phyloP scores from a whole-genome alignment of 495 filamentous ascomycete species.

The Neohortaea acidophila region DNA sequence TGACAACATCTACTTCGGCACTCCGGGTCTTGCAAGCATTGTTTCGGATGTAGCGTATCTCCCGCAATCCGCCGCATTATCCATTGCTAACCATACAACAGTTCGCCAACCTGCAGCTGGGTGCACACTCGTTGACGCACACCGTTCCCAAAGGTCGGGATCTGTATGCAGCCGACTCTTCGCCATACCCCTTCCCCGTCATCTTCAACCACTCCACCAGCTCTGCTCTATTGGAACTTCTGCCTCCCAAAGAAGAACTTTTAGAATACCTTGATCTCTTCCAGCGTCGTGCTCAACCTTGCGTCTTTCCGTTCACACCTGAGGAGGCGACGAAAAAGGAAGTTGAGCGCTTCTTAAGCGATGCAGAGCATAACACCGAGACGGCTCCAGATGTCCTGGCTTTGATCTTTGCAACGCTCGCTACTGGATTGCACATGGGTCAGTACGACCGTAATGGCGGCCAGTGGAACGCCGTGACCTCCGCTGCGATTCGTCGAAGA shows the following conservation, averaged over 20 bases:
- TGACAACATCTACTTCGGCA: constrained; percentile 32
- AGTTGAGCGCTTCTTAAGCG: constrained; percentile 29
- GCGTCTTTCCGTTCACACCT: constrained; percentile 32
- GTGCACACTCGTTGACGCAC: constrained; percentile 23
- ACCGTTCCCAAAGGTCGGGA: constrained; percentile 27
- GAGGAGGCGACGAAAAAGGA: constrained; percentile 29
- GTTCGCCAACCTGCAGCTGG: constrained; percentile 28
- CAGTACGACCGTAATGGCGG: constrained; percentile 30
- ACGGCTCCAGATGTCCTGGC: constrained; percentile 33
- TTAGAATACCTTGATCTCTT: constrained; percentile 29
- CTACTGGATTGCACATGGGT: constrained; percentile 31
- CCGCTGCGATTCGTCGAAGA: too few species aligned
- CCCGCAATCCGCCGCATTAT: background rate
- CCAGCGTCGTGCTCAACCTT: constrained; percentile 28
- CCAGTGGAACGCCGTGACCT: constrained; percentile 28
- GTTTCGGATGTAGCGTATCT: constrained; percentile 27
- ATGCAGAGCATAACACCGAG: constrained; percentile 28
- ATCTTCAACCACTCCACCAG: constrained; percentile 2
- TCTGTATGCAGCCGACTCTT: constrained; percentile 25
- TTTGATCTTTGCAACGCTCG: constrained; percentile 33
- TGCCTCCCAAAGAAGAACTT: constrained; percentile 26
- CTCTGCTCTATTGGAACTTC: constrained; percentile 21
- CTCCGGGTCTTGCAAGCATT: constrained; percentile 29
- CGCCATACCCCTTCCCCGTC: constrained; percentile 14
- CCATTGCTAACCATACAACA: constrained; percentile 12